phyloP scores from a whole-genome alignment of 768 basidiomycete species.

The Leccinum variicolor region DNA sequence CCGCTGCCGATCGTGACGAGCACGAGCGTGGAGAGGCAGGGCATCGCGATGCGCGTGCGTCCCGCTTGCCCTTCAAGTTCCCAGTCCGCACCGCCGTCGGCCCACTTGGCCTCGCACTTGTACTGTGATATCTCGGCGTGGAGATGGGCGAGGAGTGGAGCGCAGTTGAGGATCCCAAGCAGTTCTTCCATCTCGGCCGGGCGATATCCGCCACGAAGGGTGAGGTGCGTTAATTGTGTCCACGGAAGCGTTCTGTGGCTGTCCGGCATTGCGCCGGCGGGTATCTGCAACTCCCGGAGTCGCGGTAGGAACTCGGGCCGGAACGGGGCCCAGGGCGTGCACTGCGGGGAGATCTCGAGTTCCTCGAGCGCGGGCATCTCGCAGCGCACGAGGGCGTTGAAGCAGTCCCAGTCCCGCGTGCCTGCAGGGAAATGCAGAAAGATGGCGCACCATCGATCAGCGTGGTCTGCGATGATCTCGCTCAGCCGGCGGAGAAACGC shows the following conservation, averaged over 20 bases:
- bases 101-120: constrained; percentile 28
- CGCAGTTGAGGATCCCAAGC: constrained; percentile 22
- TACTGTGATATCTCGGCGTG: constrained; percentile 32
- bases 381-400: constrained; percentile 22
- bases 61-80: background rate
- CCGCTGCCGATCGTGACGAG: constrained; percentile 30
- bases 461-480: constrained; percentile 15
- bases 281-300: constrained; percentile 27
- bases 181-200: constrained; percentile 25
- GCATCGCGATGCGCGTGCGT: constrained; percentile 24
- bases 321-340: constrained; percentile 31
- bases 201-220: constrained; percentile 29
- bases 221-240: constrained; percentile 32
- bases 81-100: constrained; percentile 13
- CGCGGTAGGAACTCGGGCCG: constrained; percentile 24
- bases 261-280: constrained; percentile 30
- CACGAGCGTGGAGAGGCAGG: constrained; percentile 28
- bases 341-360: constrained; percentile 32
- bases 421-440: constrained; percentile 30
- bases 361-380: constrained; percentile 27
- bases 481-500: constrained; percentile 23
- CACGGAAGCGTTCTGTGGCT: constrained; percentile 31
- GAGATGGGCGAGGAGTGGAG: constrained; percentile 27
- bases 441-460: constrained; percentile 30
- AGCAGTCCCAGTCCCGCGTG: constrained; percentile 28